A percentile compares a stretch with the other conserved stretches of the same genome.
phyloP scores from a whole-genome alignment of 202 grass and related monocot genomes.

The Cymbopogon flexuosus region DNA sequence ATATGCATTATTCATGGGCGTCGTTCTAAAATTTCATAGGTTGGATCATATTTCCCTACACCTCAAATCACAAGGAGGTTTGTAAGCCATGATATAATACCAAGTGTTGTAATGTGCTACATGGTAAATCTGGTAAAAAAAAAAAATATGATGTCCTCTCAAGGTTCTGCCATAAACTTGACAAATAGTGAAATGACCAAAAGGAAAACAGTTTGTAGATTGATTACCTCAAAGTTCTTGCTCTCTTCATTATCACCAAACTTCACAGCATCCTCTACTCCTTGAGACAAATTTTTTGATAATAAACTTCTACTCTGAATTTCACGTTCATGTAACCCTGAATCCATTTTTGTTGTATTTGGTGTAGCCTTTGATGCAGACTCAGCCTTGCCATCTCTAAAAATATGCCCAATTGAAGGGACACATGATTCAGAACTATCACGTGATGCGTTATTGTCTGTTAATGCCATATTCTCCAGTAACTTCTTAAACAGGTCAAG shows the following conservation, averaged over 20 bases:
- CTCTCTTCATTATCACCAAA: not conserved
- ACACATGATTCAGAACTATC: conserved; percentile 47
- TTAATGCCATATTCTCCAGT: conserved; percentile 74
- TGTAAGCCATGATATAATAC: not conserved
- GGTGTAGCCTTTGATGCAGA: conserved; percentile 26
- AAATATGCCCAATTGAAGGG: conserved; percentile 50
- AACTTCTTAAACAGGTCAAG: conserved; percentile 86
- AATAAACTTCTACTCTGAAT: conserved; percentile 13
- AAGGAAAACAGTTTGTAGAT: conserved; percentile 15
- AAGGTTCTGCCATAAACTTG: not conserved
- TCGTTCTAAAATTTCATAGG: not conserved
- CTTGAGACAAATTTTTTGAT: conserved; percentile 21
- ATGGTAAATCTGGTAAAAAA: conserved; percentile 2
- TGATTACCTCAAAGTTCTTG: conserved; percentile 47
- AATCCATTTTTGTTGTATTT: conserved; percentile 21
- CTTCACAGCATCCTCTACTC: conserved; percentile 11
- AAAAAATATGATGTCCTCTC: not conserved
- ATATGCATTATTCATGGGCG: not conserved
- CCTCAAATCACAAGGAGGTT: not conserved
- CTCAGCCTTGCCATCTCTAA: conserved; percentile 42
- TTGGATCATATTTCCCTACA: conserved; percentile 19
- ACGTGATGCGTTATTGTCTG: conserved; percentile 30
- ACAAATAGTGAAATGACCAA: conserved; percentile 6
- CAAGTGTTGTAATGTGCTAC: not conserved
- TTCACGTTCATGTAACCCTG: conserved; percentile 22